A percentile compares a stretch with the other conserved stretches of the same genome.
Evolutionary conservation across 345 rosid species (phyloP).

Genomic region (Schrenkiella parvula): DNA sequence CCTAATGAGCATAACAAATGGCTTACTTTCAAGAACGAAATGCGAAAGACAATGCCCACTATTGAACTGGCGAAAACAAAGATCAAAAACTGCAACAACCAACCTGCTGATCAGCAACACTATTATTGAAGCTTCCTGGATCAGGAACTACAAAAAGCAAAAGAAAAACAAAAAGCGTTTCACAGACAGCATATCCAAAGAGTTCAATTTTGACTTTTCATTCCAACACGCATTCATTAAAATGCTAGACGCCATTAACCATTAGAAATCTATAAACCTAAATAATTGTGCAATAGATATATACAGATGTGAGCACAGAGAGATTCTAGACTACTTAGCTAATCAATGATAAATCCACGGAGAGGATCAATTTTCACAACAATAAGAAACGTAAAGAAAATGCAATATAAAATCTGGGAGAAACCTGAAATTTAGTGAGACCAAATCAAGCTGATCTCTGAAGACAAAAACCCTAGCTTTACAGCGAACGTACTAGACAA

Average conservation of each 20-base stretch:
- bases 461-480: slow-evolving; percentile 34
- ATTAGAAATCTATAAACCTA: slow-evolving; percentile 21
- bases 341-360: slow-evolving; percentile 12
- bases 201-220: background rate
- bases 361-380: slow-evolving; percentile 1
- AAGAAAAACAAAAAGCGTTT: background rate
- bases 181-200: background rate
- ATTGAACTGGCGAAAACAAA: background rate
- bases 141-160: slow-evolving; percentile 53
- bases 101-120: slow-evolving; percentile 86
- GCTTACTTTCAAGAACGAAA: background rate
- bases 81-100: background rate
- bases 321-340: background rate
- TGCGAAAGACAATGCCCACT: background rate
- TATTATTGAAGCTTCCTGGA: slow-evolving; percentile 83
- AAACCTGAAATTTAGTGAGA: background rate
- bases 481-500: background rate
- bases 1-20: slow-evolving; percentile 43
- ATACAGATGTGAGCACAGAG: background rate
- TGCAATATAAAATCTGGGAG: background rate
- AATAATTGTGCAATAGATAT: background rate
- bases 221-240: background rate
- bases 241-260: background rate
- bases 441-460: slow-evolving; percentile 23
- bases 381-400: background rate